Evolutionary conservation across 805 yeast genomes (phyloP), one percentile per base, ranked within the genome.

Genomic region (Suhomyces xylopsoci): DNA sequence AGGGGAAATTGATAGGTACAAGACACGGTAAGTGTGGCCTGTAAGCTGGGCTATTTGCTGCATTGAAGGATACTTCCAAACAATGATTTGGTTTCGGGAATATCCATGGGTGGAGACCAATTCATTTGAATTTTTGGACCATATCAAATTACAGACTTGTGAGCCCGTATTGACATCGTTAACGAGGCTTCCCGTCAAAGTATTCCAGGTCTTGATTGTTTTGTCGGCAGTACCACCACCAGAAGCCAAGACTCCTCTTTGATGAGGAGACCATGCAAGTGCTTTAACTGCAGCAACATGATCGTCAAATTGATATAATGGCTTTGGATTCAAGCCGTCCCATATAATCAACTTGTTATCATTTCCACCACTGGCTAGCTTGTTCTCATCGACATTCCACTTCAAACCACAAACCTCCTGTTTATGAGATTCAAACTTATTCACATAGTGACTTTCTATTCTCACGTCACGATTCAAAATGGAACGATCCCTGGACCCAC

Each of bases 211-310:
- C 67, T 92, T 89, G 60, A 94, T 87, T 40, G 85, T 80, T 52
- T 93, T 83, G 69, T 94, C 99, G 1, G 96, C 92, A 0, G 98
- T 91, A 36, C 99, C 99, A 17, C 99, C 99, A 14, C 99, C 99
- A 1, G 94, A 82, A 0, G 98, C 98, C 51, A 94, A 69, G 2
- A 92, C 79, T 1, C 98, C 97, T 51, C 97, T 76, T 65, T 90
- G 97, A 65, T 94, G 98, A 2, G 99, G 98, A 1, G 96, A 88
- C 99, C 99, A 94, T 1, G 96, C 89, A 50, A 94, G 80, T 0
- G 98, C 99, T 70, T 94, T 94, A 3, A 94, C 96, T 0, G 99
- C 99, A 0, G 98, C 97, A 15, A 81, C 83, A 67, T 94, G 98
- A 57, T 90, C 97, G 2, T 79, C 76, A 61, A 91, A 87, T 54